phyloP scores from a whole-genome alignment of 1,139 yeast genomes.

The Hansenula sp. region DNA sequence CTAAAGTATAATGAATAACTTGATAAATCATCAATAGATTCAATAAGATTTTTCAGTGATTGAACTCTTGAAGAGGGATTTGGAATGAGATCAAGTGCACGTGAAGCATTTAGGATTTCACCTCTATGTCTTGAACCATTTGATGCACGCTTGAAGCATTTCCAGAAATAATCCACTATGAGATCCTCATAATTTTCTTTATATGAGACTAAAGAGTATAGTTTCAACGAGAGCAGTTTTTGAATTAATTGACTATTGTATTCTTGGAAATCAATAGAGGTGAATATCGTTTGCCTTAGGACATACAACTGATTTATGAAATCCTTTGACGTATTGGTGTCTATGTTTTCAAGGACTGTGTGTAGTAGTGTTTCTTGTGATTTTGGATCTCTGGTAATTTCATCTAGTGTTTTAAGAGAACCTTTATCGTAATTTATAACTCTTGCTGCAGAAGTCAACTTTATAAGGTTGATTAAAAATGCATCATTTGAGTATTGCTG shows the following conservation, averaged over 20 bases:
- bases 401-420: slow-evolving; percentile 2
- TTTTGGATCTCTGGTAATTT: neutral
- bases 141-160: slow-evolving; percentile 43
- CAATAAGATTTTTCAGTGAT: slow-evolving; percentile 33
- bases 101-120: slow-evolving; percentile 36
- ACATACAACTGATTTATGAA: neutral
- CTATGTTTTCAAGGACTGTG: neutral
- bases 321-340: neutral
- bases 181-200: slow-evolving; percentile 17
- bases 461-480: neutral
- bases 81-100: slow-evolving; percentile 35
- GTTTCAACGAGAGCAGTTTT: slow-evolving; percentile 35
- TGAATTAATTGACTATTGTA: slow-evolving; percentile 34
- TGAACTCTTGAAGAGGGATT: slow-evolving; percentile 31
- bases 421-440: neutral
- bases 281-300: slow-evolving; percentile 17
- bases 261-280: slow-evolving; percentile 23
- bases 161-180: slow-evolving; percentile 45
- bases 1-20: slow-evolving; percentile 32
- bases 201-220: slow-evolving; percentile 29
- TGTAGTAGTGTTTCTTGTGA: neutral
- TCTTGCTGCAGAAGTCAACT: slow-evolving; percentile 1
- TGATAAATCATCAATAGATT: slow-evolving; percentile 29
- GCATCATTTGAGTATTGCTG: neutral
- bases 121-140: slow-evolving; percentile 47